Conservation (phyloP, 805 yeast genomes). For the Allodekkera sacchari region DNA sequence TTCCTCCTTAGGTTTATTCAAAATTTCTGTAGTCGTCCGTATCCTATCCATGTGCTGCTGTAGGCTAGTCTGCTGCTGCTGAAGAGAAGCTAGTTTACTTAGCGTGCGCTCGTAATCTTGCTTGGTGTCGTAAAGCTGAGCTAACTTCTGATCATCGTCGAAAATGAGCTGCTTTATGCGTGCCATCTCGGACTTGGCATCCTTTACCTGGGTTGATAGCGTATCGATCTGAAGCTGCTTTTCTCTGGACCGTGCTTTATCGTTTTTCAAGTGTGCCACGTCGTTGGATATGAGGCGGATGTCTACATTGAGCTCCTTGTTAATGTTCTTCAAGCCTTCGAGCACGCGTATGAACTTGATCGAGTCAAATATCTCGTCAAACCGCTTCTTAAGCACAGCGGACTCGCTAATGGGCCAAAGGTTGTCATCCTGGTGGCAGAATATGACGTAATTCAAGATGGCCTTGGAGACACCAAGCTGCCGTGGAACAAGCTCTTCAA, state of each 20-base stretch:
- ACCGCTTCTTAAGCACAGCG: conserved; percentile 75
- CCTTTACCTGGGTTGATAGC: conserved; percentile 35
- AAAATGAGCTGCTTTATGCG: conserved; percentile 42
- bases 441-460: conserved; percentile 82
- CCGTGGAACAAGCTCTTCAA: conserved; percentile 73
- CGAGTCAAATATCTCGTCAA: conserved; percentile 96
- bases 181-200: conserved; percentile 40
- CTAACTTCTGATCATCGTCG: conserved; percentile 47
- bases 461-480: conserved; percentile 85
- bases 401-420: conserved; percentile 97
- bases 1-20: conserved; percentile 36
- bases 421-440: conserved; percentile 96
- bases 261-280: conserved; percentile 67
- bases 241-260: conserved; percentile 61
- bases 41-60: conserved; percentile 46
- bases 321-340: conserved; percentile 64
- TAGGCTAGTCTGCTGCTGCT: conserved; percentile 37
- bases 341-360: conserved; percentile 86
- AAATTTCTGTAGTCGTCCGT: conserved; percentile 33
- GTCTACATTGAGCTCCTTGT: conserved; percentile 71
- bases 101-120: conserved; percentile 74
- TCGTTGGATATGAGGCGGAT: conserved; percentile 70
- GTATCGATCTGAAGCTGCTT: conserved; percentile 39
- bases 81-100: conserved; percentile 51
- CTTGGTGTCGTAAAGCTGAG: conserved; percentile 59